Percentiles rank a stretch among this genome's conserved stretches.
phyloP scores from a whole-genome alignment of 202 grass and related monocot genomes.

The Musa balbisiana region DNA sequence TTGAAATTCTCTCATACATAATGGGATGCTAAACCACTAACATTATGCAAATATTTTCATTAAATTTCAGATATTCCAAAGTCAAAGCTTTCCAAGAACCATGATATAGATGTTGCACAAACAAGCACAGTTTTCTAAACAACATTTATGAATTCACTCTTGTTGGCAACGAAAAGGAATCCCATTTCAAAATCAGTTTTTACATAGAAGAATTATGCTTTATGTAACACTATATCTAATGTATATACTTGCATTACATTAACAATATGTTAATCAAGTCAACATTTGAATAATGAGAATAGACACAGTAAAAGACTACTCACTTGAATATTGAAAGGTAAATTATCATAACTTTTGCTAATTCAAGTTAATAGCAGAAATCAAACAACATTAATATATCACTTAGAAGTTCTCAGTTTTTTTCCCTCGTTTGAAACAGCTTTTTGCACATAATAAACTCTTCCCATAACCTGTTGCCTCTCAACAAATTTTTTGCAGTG shows the following conservation, averaged over 20 bases:
- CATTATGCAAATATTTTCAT: not conserved
- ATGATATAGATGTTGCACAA: not conserved
- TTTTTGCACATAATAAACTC: too few relatives aligned
- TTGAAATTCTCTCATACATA: not conserved
- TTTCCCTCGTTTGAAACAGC: too few relatives aligned
- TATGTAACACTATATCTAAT: not conserved
- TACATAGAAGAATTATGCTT: not conserved
- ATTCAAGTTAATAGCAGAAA: too few relatives aligned
- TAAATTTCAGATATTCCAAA: not conserved
- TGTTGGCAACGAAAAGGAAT: not conserved
- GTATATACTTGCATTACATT: not conserved
- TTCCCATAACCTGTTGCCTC: too few relatives aligned
- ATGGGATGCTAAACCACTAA: not conserved
- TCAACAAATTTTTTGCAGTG: too few relatives aligned
- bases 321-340: not conserved
- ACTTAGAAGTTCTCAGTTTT: too few relatives aligned
- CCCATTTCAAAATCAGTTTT: not conserved
- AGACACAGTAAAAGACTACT: not conserved
- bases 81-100: not conserved
- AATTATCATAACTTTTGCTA: not conserved
- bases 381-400: too few relatives aligned
- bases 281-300: not conserved
- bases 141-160: not conserved
- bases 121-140: not conserved
- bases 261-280: not conserved